Base-by-base conservation (phyloP, 345 rosid species). In the Hibiscus trionum region DNA sequence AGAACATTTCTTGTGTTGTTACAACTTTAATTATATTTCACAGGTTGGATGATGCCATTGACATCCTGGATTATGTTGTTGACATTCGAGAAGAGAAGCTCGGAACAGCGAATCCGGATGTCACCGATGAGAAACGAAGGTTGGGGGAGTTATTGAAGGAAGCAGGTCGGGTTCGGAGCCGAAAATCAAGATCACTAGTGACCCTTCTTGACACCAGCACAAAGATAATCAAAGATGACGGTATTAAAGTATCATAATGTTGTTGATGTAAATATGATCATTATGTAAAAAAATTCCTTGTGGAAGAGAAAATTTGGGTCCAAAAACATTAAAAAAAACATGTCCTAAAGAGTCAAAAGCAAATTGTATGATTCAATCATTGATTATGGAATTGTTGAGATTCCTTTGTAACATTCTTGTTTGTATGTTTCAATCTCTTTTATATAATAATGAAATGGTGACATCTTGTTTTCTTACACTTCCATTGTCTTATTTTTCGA, bases 51-150 rank as follows among this genome's bases (percentile, higher is more conserved):
- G 97, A 92, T 77, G 99, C 99, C 17, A 95, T 92, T 69, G 88
- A 86, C 72, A 84, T 95, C 70, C 56, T 95, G 77, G 97, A 95
- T 66, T 78, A 82, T 73, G 87, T 95, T 56, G 96, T 95, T 62
- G 91, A 88, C 3, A 87, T 88, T 81, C 90, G 97, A 81, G 99
- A 95, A 66, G 92, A 95, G 84, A 92, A 95, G 84, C 96, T 95
- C 2, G 99, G 99, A 78, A 95, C 97, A 1, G 99, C 97, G 53
- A 89, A 89, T 84, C 95, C 97, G 1, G 97, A 95, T 61, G 99
- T 90, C 61, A 85, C 81, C 1, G 96, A 86, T 14, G 97, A 95
- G 80, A 95, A 88, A 69, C 72, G 84, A 77, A 82, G 99, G 78
- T 57, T 95, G 29, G 85, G 79, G 0, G 93, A 85, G 79, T 75